Conservation (phyloP, 1,139 yeast species). For the Pichia sp. region DNA sequence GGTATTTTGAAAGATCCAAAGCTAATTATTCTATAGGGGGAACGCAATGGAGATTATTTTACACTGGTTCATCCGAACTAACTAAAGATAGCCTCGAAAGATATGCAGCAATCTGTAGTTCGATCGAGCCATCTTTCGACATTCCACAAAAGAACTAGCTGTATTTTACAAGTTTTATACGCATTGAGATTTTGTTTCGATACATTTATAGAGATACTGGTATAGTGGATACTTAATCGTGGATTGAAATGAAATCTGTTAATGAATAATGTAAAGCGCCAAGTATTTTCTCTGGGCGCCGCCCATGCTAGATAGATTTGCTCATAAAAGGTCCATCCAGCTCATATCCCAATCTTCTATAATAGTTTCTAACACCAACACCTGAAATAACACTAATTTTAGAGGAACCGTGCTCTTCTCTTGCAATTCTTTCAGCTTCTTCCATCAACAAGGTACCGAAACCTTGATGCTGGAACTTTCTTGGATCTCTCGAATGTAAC, state of each 20-base stretch:
- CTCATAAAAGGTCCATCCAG: slow-evolving; percentile 98
- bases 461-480: slow-evolving; percentile 98
- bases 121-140: slow-evolving; percentile 35
- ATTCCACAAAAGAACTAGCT: slow-evolving; percentile 1
- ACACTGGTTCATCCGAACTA: slow-evolving; percentile 44
- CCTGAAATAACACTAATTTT: slow-evolving; percentile 95
- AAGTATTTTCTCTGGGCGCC: too few relatives aligned
- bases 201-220: too few relatives aligned
- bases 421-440: slow-evolving; percentile 94
- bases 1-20: slow-evolving; percentile 90
- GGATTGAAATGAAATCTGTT: too few relatives aligned
- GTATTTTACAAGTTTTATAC: too few relatives aligned
- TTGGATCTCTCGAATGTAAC: slow-evolving; percentile 92
- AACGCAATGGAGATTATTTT: slow-evolving; percentile 63
- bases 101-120: slow-evolving; percentile 34
- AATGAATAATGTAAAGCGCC: too few relatives aligned
- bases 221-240: too few relatives aligned
- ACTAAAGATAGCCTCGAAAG: slow-evolving; percentile 25
- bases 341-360: slow-evolving; percentile 82
- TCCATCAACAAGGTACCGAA: slow-evolving; percentile 97
- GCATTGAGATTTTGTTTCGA: too few relatives aligned
- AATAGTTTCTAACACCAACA: slow-evolving; percentile 95
- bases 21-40: slow-evolving; percentile 54
- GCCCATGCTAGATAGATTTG: slow-evolving; percentile 33
- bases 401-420: slow-evolving; percentile 88